Evolutionary conservation across 2,329 filamentous ascomycete species (phyloP).

Genomic region (Lasiodiplodia sp.): DNA sequence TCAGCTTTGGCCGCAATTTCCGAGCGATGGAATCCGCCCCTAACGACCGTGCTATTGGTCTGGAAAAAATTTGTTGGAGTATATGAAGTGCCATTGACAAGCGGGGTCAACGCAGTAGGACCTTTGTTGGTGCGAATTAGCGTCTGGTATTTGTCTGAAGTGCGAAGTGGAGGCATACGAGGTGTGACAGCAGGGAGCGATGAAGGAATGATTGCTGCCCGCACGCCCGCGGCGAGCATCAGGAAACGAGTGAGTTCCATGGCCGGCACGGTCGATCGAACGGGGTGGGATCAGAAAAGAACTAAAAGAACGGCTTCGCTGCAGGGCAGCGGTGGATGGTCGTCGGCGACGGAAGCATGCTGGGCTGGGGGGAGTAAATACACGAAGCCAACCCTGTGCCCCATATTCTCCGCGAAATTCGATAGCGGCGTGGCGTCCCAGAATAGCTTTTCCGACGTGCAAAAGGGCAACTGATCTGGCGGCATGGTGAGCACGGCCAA

Average conservation of each 20-base stretch:
- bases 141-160: neutral
- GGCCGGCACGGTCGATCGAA: neutral
- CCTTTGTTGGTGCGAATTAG: neutral
- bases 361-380: neutral
- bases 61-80: neutral
- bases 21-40: neutral
- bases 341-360: neutral
- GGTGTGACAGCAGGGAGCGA: neutral
- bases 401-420: neutral
- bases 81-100: neutral
- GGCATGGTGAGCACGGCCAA: neutral
- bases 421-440: neutral
- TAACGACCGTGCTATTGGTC: neutral
- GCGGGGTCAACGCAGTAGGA: neutral
- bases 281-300: neutral
- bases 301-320: neutral
- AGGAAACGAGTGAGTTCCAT: slow-evolving; percentile 4
- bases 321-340: slow-evolving; percentile 1
- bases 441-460: slow-evolving; percentile 1
- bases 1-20: slow-evolving; percentile 1
- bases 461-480: slow-evolving; percentile 3
- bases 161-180: neutral
- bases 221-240: slow-evolving; percentile 5
- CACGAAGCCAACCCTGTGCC: neutral
- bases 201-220: neutral